phyloP scores from a whole-genome alignment of 305 asterid species.

The Ilex paraguariensis region DNA sequence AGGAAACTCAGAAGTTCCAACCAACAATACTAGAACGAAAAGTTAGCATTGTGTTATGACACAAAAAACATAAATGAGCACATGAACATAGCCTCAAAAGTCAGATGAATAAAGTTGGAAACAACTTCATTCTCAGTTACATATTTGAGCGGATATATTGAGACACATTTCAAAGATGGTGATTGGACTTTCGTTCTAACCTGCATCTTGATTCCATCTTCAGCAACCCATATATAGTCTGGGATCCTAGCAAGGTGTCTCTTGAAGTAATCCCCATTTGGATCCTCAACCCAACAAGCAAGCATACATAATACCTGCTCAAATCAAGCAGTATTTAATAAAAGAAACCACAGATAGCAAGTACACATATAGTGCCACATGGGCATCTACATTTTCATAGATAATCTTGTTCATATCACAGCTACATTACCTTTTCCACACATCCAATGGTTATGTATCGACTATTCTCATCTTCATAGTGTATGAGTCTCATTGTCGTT shows the following conservation, averaged over 20 bases:
- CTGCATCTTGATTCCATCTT: conserved; percentile 99
- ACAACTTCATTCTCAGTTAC: no score
- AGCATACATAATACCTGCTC: conserved; percentile 68
- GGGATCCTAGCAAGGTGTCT: conserved; percentile 89
- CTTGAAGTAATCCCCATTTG: conserved; percentile 78
- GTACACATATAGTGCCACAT: neutral
- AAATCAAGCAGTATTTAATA: neutral
- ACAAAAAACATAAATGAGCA: no score
- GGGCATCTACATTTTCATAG: neutral
- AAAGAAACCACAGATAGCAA: neutral
- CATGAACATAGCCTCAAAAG: neutral
- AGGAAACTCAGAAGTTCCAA: neutral
- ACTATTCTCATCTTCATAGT: conserved; percentile 87
- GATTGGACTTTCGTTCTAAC: conserved; percentile 18
- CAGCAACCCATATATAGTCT: conserved; percentile 85
- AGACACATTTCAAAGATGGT: neutral
- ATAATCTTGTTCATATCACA: neutral
- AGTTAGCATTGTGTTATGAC: no score
- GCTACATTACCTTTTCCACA: conserved; percentile 50
- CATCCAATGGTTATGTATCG: conserved; percentile 82
- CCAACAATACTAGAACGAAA: no score
- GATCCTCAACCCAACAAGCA: conserved; percentile 96
- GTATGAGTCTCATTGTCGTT: conserved; percentile 78
- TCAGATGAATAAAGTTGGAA: neutral
- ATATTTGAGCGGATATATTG: no score